Evolutionary conservation across 164 flowering plant species (phyloP), one percentile per base, ranked within the genome.

Genomic region (Piper betle): DNA sequence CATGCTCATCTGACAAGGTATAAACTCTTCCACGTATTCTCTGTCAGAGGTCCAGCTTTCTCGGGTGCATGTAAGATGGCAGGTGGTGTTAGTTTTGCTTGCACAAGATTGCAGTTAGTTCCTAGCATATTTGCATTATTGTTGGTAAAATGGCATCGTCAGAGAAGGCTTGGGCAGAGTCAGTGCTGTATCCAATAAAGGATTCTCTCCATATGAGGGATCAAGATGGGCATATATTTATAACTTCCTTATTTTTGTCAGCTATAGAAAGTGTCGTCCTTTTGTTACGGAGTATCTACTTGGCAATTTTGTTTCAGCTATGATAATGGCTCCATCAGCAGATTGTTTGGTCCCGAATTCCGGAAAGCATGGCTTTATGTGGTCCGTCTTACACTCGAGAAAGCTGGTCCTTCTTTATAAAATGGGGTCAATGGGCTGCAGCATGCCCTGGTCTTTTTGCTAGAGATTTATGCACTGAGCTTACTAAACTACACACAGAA

Each of bases 361-460:
- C 75, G 88, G 69, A 81, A 72, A 66, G 17, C 66, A 25, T 86
- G 91, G 93, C 93, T 88, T 71, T 78, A 63, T 58, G 66, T 84
- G 73, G 84, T 88, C 52, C 96, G 66, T 68, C 74, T 54, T 4
- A 79, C 93, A 6, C 76, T 88, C n/a, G 96, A 88, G 70, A 72
- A 16, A 59, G 91, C 91, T 15, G 96, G 96, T 60, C 93, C 93
- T 16, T 93, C 93, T 59, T 88, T 69, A 88, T 88, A 50, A 88
- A 88, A 70, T 88, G 93, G 96, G 96, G 93, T 39, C 96, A 86
- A 55, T 88, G 96, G 96, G 96, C 96, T 56, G 93, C 96, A 57
- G 84, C 96, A 43, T 76, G 91, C 18, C 91, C 93, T 17, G 93
- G 86, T 78, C 87, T 88, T 33, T 88, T 88, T 57, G 85, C 91